A percentile compares a stretch with the other conserved stretches of the same genome.
Evolutionary conservation across 176 grass and related monocot genomes (phyloP).

Genomic region (Oryza meridionalis): DNA sequence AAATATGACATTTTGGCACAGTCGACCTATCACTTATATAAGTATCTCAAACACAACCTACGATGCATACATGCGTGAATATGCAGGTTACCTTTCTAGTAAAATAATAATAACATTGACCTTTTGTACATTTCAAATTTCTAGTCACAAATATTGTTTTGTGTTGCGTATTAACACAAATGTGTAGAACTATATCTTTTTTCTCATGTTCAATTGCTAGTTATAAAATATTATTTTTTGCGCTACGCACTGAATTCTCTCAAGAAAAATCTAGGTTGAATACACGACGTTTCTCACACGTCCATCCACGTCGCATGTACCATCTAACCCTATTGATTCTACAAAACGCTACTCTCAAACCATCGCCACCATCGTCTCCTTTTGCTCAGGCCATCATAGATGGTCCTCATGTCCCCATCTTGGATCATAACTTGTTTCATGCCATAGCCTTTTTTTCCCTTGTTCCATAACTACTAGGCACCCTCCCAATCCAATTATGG

Average conservation of each 20-base stretch:
- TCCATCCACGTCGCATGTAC: neutral
- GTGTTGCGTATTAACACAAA: neutral
- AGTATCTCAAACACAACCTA: too few species aligned
- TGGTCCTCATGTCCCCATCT: neutral
- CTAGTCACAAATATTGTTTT: neutral
- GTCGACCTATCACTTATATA: too few species aligned
- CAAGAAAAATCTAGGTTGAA: neutral
- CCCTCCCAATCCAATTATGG: neutral
- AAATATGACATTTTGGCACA: too few species aligned
- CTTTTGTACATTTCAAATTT: neutral
- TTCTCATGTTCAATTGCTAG: neutral
- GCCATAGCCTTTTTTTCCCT: neutral
- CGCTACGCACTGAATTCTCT: neutral
- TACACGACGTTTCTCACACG: neutral
- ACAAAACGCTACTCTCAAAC: neutral
- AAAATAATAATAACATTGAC: too few species aligned
- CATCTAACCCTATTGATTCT: neutral
- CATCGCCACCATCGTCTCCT: neutral
- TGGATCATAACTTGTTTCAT: neutral
- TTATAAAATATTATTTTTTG: neutral
- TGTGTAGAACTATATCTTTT: neutral
- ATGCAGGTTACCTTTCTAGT: too few species aligned
- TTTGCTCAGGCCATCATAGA: neutral
- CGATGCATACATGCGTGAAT: too few species aligned
- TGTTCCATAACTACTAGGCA: neutral